phyloP scores from a whole-genome alignment of 768 basidiomycete genomes.

The Boletus tomentosulus region DNA sequence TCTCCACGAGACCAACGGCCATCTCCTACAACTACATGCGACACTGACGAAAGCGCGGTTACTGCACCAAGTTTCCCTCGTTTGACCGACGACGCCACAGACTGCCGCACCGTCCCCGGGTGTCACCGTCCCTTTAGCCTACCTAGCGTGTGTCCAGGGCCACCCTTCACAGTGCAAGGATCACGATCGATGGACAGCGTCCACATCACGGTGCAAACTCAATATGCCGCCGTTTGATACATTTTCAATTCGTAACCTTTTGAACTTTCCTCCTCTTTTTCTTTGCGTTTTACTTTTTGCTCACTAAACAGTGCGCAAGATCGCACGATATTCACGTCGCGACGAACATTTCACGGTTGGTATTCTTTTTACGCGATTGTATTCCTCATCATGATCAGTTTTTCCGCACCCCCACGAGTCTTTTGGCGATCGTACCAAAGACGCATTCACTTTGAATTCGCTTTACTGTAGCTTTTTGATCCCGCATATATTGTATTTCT shows the following conservation, averaged over 20 bases:
- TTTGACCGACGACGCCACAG: no score
- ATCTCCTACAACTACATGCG: no score
- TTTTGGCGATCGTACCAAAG: no score
- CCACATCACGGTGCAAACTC: slow-evolving; percentile 15
- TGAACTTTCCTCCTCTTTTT: not conserved
- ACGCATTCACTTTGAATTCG: not conserved
- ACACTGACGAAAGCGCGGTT: no score
- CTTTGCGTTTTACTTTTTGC: no score
- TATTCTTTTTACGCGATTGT: no score
- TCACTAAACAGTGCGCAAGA: slow-evolving; percentile 6
- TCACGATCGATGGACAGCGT: slow-evolving; percentile 4
- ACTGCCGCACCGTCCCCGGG: no score
- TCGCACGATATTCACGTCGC: slow-evolving; percentile 9
- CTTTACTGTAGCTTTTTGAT: not conserved
- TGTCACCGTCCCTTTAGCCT: no score
- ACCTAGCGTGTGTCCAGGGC: no score
- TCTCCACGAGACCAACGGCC: not conserved
- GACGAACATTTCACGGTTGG: slow-evolving; percentile 14
- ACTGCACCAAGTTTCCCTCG: no score
- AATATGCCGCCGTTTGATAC: slow-evolving; percentile 4
- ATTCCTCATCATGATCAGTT: no score
- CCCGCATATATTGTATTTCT: slow-evolving; percentile 4
- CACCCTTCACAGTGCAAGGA: not conserved
- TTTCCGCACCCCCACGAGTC: no score
- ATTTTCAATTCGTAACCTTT: not conserved